Conservation (phyloP, 306 rosid species). For the Alnus rubra region DNA sequence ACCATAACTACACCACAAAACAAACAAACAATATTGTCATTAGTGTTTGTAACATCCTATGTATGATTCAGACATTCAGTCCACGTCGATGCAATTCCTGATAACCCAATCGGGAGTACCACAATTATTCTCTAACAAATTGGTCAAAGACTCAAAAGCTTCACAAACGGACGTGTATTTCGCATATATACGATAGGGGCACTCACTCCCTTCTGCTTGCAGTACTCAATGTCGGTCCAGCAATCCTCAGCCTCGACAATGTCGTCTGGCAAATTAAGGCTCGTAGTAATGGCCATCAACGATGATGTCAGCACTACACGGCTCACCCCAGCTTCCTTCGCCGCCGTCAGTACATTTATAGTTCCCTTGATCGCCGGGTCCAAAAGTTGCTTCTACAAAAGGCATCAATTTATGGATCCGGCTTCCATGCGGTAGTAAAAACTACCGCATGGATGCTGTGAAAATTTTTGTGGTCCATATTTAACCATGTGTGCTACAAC, state of each 20-base stretch:
- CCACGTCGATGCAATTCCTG: too few species aligned
- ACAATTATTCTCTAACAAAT: too few species aligned
- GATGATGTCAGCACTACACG: conserved; percentile 92
- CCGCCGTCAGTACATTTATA: conserved; percentile 65
- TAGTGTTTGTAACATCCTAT: too few species aligned
- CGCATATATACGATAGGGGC: not conserved
- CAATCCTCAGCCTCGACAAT: conserved; percentile 61
- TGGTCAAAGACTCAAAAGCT: not conserved
- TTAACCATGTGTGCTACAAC: too few species aligned
- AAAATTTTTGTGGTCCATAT: too few species aligned
- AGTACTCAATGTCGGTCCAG: conserved; percentile 80
- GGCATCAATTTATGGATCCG: too few species aligned
- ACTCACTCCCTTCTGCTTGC: conserved; percentile 69
- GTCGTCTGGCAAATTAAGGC: conserved; percentile 67
- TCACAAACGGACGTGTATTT: not conserved
- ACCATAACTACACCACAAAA: conserved; percentile 61
- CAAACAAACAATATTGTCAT: conserved; percentile 7
- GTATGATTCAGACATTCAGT: too few species aligned
- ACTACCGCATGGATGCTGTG: too few species aligned
- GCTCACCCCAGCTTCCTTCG: conserved; percentile 72
- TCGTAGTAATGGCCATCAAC: conserved; percentile 62
- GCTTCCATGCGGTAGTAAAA: too few species aligned
- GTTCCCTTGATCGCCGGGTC: conserved; percentile 94
- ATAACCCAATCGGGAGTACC: too few species aligned
- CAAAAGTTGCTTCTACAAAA: conserved; percentile 47